Conservation (phyloP, 306 rosid species). For the Argentina anserina region DNA sequence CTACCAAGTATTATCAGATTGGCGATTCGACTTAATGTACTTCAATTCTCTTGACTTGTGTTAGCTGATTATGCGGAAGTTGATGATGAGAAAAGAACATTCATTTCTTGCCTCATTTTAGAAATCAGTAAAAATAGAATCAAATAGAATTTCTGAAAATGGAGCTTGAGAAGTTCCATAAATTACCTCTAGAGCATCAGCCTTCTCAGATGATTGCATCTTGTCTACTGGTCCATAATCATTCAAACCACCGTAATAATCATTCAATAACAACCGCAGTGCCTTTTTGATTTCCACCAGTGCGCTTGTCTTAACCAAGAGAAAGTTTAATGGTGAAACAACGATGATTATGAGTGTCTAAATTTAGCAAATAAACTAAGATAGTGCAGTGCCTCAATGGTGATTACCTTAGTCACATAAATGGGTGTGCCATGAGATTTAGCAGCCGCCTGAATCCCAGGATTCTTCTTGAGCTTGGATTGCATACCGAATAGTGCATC, state of each 20-base stretch:
- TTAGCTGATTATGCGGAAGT: neutral
- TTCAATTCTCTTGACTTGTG: conserved; percentile 3
- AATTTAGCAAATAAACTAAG: conserved; percentile 13
- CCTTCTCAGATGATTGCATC: conserved; percentile 56
- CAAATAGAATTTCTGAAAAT: neutral
- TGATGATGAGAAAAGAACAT: neutral
- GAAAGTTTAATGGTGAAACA: conserved; percentile 19
- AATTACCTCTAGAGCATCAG: conserved; percentile 87
- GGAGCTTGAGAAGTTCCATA: conserved; percentile 10
- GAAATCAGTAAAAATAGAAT: neutral
- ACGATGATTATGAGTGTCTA: conserved; percentile 6
- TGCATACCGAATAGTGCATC: conserved; percentile 86
- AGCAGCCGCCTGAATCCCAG: conserved; percentile 87
- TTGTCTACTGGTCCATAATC: conserved; percentile 47
- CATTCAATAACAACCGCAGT: conserved; percentile 56
- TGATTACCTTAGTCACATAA: conserved; percentile 69
- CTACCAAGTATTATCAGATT: conserved; percentile 1
- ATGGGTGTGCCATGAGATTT: conserved; percentile 72
- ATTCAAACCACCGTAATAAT: conserved; percentile 64
- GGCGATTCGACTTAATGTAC: neutral
- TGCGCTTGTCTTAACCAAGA: conserved; percentile 56
- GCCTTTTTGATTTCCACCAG: conserved; percentile 80
- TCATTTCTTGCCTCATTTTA: neutral
- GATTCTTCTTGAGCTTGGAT: conserved; percentile 83
- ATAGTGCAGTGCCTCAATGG: neutral